Conservation (phyloP, 305 asterid genomes). For the Nicotiana rustica region DNA sequence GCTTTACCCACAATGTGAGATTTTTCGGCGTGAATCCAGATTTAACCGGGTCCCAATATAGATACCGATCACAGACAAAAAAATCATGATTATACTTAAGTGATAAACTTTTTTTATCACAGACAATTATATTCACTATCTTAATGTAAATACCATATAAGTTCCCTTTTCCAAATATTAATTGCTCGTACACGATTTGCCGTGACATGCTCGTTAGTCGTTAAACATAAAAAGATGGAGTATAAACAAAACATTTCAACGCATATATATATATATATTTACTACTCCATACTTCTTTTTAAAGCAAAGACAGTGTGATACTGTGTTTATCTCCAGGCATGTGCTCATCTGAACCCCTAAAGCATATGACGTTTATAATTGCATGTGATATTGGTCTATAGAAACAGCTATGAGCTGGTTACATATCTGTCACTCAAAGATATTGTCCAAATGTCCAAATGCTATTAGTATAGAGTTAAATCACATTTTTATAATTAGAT, state of each 20-base stretch:
- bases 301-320: background rate
- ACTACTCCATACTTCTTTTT: background rate
- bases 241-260: background rate
- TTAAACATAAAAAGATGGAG: background rate
- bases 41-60: too few relatives aligned
- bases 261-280: background rate
- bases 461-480: background rate
- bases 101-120: background rate
- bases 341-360: slow-evolving; percentile 20
- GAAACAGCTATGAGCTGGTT: too few relatives aligned
- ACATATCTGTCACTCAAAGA: background rate
- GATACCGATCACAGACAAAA: too few relatives aligned
- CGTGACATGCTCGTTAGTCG: background rate
- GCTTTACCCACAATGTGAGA: too few relatives aligned
- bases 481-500: background rate
- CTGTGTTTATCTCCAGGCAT: background rate
- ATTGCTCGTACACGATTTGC: background rate
- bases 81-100: background rate
- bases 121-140: background rate
- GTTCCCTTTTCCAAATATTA: background rate
- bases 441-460: background rate
- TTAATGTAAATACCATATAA: too few relatives aligned
- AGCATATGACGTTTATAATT: background rate
- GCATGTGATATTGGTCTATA: background rate
- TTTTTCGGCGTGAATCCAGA: too few relatives aligned